These are phyloP conservation scores for Euphorbia celastroides DNA, from an alignment of 441 rosid genomes.

Conservation along the genomic window DNA sequence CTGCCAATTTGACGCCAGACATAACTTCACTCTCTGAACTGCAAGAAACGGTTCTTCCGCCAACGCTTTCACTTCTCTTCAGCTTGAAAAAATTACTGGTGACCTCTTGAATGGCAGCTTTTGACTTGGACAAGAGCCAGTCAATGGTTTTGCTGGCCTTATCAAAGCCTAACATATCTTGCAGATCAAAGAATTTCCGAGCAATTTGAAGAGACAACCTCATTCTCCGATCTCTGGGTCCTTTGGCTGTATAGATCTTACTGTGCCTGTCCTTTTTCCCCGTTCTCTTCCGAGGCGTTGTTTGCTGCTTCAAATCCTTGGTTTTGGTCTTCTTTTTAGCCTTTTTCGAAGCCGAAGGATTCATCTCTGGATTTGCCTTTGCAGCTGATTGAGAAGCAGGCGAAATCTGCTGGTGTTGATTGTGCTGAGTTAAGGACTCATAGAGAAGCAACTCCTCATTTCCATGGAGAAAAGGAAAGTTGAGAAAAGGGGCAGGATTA, in stretches of 20 bases:
- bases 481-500: constrained; percentile 24
- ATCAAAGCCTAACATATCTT: constrained; percentile 76
- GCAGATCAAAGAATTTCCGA: constrained; percentile 73
- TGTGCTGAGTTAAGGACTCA: constrained; percentile 16
- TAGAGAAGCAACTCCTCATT: constrained; percentile 33
- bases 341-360: constrained; percentile 16
- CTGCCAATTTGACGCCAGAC: constrained; percentile 30
- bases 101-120: constrained; percentile 47
- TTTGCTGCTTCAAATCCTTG: constrained; percentile 22
- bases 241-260: constrained; percentile 75
- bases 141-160: constrained; percentile 79
- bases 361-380: constrained; percentile 7
- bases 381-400: constrained; percentile 6
- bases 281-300: constrained; percentile 24
- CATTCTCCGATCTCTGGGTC: constrained; percentile 76
- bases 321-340: constrained; percentile 18
- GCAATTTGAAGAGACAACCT: constrained; percentile 68
- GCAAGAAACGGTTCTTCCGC: constrained; percentile 21
- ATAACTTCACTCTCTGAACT: constrained; percentile 40
- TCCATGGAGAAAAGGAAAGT: constrained; percentile 25
- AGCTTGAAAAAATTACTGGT: constrained; percentile 25
- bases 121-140: constrained; percentile 66
- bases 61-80: constrained; percentile 14
- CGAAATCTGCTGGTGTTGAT: constrained; percentile 20
- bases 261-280: constrained; percentile 74